phyloP scores from a whole-genome alignment of 441 rosid species.

The Flueggea neowawraea region DNA sequence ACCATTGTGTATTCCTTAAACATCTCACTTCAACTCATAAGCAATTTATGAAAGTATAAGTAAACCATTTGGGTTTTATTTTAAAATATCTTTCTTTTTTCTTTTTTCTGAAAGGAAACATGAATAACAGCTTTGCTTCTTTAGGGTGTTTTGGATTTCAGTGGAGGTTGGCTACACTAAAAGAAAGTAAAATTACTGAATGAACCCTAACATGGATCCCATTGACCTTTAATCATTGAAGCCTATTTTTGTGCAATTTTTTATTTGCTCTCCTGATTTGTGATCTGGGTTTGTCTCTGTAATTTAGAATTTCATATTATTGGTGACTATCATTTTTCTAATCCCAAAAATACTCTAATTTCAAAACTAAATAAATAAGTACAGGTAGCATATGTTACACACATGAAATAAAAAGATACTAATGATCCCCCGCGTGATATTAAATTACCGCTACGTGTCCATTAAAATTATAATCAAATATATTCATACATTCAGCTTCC shows the following conservation, averaged over 20 bases:
- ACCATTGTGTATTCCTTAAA: too few relatives aligned
- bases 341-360: slow-evolving; percentile 5
- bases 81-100: background rate
- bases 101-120: background rate
- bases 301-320: slow-evolving; percentile 10
- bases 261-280: slow-evolving; percentile 25
- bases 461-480: background rate
- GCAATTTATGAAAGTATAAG: too few relatives aligned
- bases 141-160: slow-evolving; percentile 14
- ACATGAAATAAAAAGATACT: background rate
- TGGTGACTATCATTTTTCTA: too few relatives aligned
- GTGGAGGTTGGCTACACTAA: background rate
- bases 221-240: slow-evolving; percentile 48
- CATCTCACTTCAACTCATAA: too few relatives aligned
- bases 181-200: background rate
- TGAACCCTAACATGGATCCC: slow-evolving; percentile 42
- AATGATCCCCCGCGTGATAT: background rate
- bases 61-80: too few relatives aligned
- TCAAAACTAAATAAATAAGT: background rate
- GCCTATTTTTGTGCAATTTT: slow-evolving; percentile 17
- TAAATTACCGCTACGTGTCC: background rate
- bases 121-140: slow-evolving; percentile 23
- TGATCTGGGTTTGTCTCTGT: slow-evolving; percentile 34
- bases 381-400: too few relatives aligned
- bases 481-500: too few relatives aligned